These are phyloP conservation scores for Cercospora canescens DNA, from an alignment of 2,329 filamentous ascomycete genomes.

Conservation along the genomic window DNA sequence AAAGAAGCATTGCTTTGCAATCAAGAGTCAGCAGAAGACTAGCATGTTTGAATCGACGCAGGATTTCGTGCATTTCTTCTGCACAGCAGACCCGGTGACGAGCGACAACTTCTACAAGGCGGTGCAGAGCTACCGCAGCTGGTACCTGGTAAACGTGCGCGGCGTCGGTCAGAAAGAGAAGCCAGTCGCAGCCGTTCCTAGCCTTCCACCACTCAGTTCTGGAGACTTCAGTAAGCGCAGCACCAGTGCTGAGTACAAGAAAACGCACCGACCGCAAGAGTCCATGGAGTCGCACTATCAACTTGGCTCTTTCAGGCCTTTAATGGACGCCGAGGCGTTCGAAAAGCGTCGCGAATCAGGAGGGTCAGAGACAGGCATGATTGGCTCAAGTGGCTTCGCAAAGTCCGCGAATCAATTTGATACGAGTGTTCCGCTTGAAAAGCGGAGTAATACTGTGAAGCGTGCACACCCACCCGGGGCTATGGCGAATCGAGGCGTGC, in stretches of 20 bases:
- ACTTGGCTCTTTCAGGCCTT: slow-evolving; percentile 66
- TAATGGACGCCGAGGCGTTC: slow-evolving; percentile 64
- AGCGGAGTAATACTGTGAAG: slow-evolving; percentile 18
- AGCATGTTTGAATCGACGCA: slow-evolving; percentile 78
- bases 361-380: slow-evolving; percentile 3
- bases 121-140: slow-evolving; percentile 83
- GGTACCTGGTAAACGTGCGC: slow-evolving; percentile 79
- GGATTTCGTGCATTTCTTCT: slow-evolving; percentile 92
- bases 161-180: slow-evolving; percentile 52
- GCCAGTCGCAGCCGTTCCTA: slow-evolving; percentile 20
- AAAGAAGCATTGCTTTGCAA: slow-evolving; percentile 79
- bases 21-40: slow-evolving; percentile 90
- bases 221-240: slow-evolving; percentile 32
- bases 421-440: slow-evolving; percentile 24
- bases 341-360: slow-evolving; percentile 33
- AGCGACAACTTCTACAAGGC: slow-evolving; percentile 70
- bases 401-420: slow-evolving; percentile 29
- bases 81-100: slow-evolving; percentile 67
- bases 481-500: slow-evolving; percentile 26
- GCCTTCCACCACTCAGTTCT: slow-evolving; percentile 27
- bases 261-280: slow-evolving; percentile 29
- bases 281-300: slow-evolving; percentile 58
- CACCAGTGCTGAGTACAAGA: slow-evolving; percentile 17
- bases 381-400: slow-evolving; percentile 16
- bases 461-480: slow-evolving; percentile 38